Conservation (phyloP, 2,329 filamentous ascomycete genomes). For the Pseudogymnoascus sp. region DNA sequence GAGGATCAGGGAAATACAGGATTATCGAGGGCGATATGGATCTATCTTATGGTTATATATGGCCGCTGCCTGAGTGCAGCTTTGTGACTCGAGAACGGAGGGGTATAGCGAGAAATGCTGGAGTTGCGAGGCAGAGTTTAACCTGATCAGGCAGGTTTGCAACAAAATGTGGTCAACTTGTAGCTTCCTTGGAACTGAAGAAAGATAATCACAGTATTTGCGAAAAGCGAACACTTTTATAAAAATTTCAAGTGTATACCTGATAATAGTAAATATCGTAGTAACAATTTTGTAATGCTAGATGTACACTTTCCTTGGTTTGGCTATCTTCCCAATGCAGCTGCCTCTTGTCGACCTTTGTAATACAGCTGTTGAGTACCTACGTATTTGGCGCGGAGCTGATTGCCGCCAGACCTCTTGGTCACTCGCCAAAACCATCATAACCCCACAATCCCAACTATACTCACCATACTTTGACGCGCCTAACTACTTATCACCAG, state of each 20-base stretch:
- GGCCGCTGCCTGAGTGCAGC: neutral
- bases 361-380: conserved; percentile 8
- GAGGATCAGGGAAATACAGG: neutral
- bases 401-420: conserved; percentile 11
- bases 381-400: conserved; percentile 10
- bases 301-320: conserved; percentile 1
- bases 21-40: neutral
- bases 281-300: neutral
- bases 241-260: neutral
- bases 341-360: conserved; percentile 4
- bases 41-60: neutral
- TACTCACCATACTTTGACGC: conserved; percentile 9
- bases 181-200: conserved; percentile 7
- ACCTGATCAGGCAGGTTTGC: neutral
- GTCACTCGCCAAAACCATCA: conserved; percentile 15
- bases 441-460: conserved; percentile 17
- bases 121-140: neutral
- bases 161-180: neutral
- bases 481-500: conserved; percentile 5
- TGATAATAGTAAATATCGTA: neutral
- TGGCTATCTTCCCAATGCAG: conserved; percentile 3
- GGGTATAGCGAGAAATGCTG: neutral
- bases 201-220: neutral
- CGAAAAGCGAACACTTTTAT: neutral
- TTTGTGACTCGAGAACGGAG: neutral